phyloP scores from a whole-genome alignment of 345 rosid genomes.

The Gossypioides kirkii region DNA sequence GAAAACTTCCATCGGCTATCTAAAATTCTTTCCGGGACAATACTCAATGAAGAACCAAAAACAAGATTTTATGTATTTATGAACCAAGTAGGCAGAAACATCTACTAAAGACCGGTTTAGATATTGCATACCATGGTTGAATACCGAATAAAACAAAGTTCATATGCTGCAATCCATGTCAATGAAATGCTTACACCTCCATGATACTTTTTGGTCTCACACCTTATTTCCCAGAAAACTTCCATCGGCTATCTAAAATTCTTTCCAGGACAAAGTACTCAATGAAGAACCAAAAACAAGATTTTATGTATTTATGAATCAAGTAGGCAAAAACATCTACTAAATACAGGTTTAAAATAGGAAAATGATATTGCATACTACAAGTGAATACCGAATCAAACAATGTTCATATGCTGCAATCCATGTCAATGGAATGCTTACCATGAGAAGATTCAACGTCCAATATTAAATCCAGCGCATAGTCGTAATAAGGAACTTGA shows the following conservation, averaged over 20 bases:
- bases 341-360: not conserved
- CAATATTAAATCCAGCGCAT: slow-evolving; percentile 87
- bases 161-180: not conserved
- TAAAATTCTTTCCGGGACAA: not conserved
- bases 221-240: not conserved
- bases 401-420: not conserved
- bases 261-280: not conserved
- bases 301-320: not conserved
- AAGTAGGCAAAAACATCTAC: not conserved
- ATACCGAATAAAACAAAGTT: not conserved
- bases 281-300: not conserved
- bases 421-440: slow-evolving; percentile 25
- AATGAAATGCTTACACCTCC: not conserved
- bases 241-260: not conserved
- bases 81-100: not conserved
- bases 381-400: not conserved
- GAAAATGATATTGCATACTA: not conserved
- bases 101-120: not conserved
- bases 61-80: not conserved
- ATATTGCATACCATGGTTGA: not conserved
- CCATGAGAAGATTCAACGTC: slow-evolving; percentile 93
- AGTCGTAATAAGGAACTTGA: slow-evolving; percentile 94
- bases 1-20: not conserved
- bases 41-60: not conserved
- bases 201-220: not conserved